phyloP scores from a whole-genome alignment of 2,329 filamentous ascomycete species.

The Zymoseptoria brevis region DNA sequence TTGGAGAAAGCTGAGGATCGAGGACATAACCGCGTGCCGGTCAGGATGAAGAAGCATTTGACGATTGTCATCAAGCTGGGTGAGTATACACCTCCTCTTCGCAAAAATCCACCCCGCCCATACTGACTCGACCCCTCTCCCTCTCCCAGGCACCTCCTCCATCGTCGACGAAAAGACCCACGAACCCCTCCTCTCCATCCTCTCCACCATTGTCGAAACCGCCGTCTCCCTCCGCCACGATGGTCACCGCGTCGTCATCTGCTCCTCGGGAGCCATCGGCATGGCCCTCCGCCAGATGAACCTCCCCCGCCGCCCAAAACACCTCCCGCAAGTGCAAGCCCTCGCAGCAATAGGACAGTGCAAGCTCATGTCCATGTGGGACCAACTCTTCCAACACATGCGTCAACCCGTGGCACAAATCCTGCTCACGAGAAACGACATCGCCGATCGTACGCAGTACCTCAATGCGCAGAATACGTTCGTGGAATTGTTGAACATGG shows the following conservation, averaged over 20 bases:
- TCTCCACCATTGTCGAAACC: conserved; percentile 90
- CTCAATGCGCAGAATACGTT: conserved; percentile 96
- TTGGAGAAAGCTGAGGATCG: neutral
- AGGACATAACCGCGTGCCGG: neutral
- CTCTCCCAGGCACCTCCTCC: conserved; percentile 79
- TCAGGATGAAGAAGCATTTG: conserved; percentile 58
- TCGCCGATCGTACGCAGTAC: conserved; percentile 91
- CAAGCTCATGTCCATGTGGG: conserved; percentile 90
- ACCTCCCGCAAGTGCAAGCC: conserved; percentile 83
- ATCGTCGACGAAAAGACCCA: conserved; percentile 95
- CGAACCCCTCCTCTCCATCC: conserved; percentile 81
- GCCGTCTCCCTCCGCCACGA: conserved; percentile 78
- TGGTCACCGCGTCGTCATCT: conserved; percentile 90
- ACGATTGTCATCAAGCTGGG: conserved; percentile 84
- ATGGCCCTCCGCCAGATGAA: conserved; percentile 89
- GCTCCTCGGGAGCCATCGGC: conserved; percentile 94
- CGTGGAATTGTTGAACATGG: conserved; percentile 80
- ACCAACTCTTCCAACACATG: conserved; percentile 80
- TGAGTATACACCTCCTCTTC: conserved; percentile 33
- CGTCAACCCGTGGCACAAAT: conserved; percentile 91
- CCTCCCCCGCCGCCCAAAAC: conserved; percentile 76
- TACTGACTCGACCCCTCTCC: conserved; percentile 5
- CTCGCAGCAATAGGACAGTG: conserved; percentile 95
- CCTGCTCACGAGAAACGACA: conserved; percentile 87
- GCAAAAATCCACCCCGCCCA: neutral